A percentile compares a stretch with the other conserved stretches of the same genome.
Evolutionary conservation across 805 yeast species (phyloP).

Genomic region (Starmera pachycereana): DNA sequence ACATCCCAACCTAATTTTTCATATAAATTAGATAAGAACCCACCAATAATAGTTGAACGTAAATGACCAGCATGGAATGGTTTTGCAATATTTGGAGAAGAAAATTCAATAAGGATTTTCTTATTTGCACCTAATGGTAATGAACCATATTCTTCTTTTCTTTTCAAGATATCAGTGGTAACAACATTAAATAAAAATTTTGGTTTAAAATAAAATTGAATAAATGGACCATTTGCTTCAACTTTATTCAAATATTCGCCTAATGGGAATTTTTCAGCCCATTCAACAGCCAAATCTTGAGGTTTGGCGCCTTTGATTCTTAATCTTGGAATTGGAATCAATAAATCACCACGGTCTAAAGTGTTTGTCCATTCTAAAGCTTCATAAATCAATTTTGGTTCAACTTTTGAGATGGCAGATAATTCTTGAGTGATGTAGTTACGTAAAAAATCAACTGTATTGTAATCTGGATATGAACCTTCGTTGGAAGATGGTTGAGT

Average conservation of each 20-base stretch:
- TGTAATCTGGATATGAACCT: slow-evolving; percentile 66
- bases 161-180: slow-evolving; percentile 54
- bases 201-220: slow-evolving; percentile 79
- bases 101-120: slow-evolving; percentile 74
- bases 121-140: slow-evolving; percentile 65
- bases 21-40: slow-evolving; percentile 81
- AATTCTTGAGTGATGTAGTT: slow-evolving; percentile 80
- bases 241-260: slow-evolving; percentile 63
- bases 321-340: slow-evolving; percentile 88
- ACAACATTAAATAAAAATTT: slow-evolving; percentile 57
- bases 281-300: slow-evolving; percentile 59
- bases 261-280: slow-evolving; percentile 70
- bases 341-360: slow-evolving; percentile 84
- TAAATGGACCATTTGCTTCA: slow-evolving; percentile 78
- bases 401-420: slow-evolving; percentile 63
- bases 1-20: slow-evolving; percentile 93
- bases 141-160: slow-evolving; percentile 56
- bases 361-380: slow-evolving; percentile 84
- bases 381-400: slow-evolving; percentile 57
- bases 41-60: slow-evolving; percentile 96
- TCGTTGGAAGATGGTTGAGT: slow-evolving; percentile 33
- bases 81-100: slow-evolving; percentile 97
- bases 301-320: slow-evolving; percentile 77
- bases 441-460: slow-evolving; percentile 82
- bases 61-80: slow-evolving; percentile 99